Evolutionary conservation across 176 grass and related monocot species (phyloP).

Genomic region (Themeda triandra): DNA sequence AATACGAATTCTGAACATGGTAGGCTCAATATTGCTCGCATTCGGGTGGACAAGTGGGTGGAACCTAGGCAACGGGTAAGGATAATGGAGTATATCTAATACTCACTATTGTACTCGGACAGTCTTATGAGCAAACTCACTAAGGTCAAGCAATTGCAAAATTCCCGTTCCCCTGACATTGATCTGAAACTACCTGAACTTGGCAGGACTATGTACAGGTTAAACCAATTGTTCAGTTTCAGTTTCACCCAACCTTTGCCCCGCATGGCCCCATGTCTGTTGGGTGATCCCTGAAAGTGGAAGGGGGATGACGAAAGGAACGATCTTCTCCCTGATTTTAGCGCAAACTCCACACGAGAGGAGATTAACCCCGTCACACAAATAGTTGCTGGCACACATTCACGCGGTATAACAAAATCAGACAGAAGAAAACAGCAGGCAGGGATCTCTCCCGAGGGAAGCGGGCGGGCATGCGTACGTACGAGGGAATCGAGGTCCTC

Average conservation of each 20-base stretch:
- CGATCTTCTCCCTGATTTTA: not conserved
- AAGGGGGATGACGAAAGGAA: not conserved
- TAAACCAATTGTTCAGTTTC: not conserved
- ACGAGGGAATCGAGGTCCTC: conserved; percentile 67
- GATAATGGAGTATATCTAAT: not conserved
- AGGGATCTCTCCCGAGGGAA: not conserved
- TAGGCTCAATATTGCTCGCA: not conserved
- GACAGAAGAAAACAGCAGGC: not conserved
- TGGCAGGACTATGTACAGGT: not conserved
- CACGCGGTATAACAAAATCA: not conserved
- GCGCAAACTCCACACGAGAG: not conserved
- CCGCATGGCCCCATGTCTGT: not conserved
- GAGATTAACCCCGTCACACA: not conserved
- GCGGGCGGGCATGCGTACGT: not conserved
- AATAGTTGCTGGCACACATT: not conserved
- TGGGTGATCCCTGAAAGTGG: not conserved
- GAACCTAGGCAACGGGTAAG: not conserved
- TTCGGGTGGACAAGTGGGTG: not conserved
- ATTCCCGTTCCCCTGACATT: not conserved
- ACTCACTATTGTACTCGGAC: not conserved
- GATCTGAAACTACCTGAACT: not conserved
- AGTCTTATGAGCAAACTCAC: not conserved
- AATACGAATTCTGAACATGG: not conserved
- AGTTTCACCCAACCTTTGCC: not conserved
- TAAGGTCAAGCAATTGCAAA: not conserved